Percentiles rank a stretch among this genome's conserved stretches.
These are phyloP conservation scores for Paraphoma chrysanthemicola DNA, from an alignment of 2,329 filamentous ascomycete genomes.

Conservation along the genomic window DNA sequence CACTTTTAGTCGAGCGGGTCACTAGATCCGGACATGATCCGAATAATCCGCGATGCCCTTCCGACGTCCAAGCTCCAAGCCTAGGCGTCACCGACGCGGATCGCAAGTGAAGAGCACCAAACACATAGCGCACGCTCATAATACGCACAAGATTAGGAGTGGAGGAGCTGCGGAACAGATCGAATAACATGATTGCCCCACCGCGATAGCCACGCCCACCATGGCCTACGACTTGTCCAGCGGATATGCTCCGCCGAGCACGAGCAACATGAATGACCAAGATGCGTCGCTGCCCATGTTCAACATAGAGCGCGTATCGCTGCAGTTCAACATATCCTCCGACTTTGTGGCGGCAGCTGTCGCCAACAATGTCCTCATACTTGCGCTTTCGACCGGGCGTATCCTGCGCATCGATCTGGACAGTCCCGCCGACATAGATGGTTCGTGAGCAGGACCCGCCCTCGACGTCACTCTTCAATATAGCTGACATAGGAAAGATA, in stretches of 20 bases:
- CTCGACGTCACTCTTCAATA: not conserved
- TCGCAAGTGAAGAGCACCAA: not conserved
- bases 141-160: not conserved
- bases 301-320: conserved; percentile 88
- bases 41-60: too few relatives aligned
- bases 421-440: conserved; percentile 91
- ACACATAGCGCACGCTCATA: not conserved
- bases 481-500: conserved; percentile 66
- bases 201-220: conserved; percentile 17
- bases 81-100: conserved; percentile 22
- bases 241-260: conserved; percentile 74
- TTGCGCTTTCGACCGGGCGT: conserved; percentile 89
- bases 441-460: conserved; percentile 31
- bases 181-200: conserved; percentile 18
- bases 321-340: conserved; percentile 92
- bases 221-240: conserved; percentile 76
- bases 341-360: conserved; percentile 97
- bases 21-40: not conserved
- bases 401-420: conserved; percentile 95
- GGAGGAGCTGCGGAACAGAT: conserved; percentile 14
- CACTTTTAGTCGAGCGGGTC: too few relatives aligned
- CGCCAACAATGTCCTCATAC: conserved; percentile 93
- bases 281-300: conserved; percentile 82
- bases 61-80: conserved; percentile 19
- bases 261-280: conserved; percentile 66